Base-by-base conservation (phyloP, 1,284 basidiomycete genomes). In the Ustilago nuda region DNA sequence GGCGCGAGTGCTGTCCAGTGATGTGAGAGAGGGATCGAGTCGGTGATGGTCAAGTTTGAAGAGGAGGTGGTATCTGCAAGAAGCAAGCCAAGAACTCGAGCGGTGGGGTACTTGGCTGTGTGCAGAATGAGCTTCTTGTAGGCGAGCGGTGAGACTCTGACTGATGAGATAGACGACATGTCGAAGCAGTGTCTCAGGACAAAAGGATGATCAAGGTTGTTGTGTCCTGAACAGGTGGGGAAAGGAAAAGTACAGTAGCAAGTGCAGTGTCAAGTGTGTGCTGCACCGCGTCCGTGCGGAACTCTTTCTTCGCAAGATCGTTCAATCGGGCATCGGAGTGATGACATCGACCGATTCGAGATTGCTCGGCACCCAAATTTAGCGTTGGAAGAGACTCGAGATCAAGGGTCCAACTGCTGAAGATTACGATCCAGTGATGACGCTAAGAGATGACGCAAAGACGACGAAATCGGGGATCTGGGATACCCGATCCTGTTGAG, bases 111-210 rank as follows among this genome's bases (percentile, higher is more conserved):
- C 48, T 78, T 78, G 39, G 76, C 72, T 3, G 67, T 48, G 43
- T 78, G 76, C 41, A 74, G 46, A 19, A 78, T 30, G 43, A 78
- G 65, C 59, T 71, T 78, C 56, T 74, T 67, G 66, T 78, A 78
- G 17, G 76, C 67, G 7, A 70, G 54, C 33, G 66, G 66, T 17
- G 62, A 69, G 43, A 77, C 53, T 45, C 19, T 60, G n/a, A 55
- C 57, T 12, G 61, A 43, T 2, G 67, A 54, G 30, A 61, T 51
- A 37, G 65, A 45, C 41, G 72, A 69, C 72, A 70, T 72, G 27
- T 7, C 36, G 23, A 33, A 6, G 32, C 8, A 27, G 46, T 11
- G 13, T 27, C n/a, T 30, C 12, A 17, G 35, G 19, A 17, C 6
- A 9, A 11, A 41, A 57, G 12, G 7, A 13, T 48, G 48, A 12